These are phyloP conservation scores for Lophiostoma macrostomum DNA, from an alignment of 495 filamentous ascomycete species.

Conservation along the genomic window DNA sequence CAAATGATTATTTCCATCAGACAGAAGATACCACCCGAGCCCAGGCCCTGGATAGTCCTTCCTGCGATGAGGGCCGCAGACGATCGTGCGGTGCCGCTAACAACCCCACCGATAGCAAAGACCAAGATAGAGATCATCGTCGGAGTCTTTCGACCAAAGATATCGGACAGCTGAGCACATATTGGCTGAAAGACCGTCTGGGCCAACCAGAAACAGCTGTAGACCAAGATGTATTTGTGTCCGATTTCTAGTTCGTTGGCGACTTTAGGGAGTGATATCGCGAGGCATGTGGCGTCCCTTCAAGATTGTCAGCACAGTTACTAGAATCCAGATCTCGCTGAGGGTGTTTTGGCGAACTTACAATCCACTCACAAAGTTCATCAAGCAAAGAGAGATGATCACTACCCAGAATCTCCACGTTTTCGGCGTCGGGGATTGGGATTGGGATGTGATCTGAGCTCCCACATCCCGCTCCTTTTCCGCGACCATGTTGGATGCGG, in stretches of 20 bases:
- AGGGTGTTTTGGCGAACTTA: no score
- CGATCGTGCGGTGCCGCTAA: background rate
- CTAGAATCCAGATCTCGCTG: no score
- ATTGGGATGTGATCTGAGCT: no score
- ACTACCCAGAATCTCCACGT: no score
- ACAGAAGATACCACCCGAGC: background rate
- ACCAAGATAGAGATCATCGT: background rate
- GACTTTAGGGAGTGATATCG: background rate
- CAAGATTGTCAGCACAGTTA: no score
- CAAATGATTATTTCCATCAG: constrained; percentile 4
- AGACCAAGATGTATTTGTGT: constrained; percentile 1
- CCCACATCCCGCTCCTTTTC: no score
- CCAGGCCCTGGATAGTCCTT: constrained; percentile 4
- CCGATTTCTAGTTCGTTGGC: background rate
- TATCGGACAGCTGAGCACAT: constrained; percentile 1
- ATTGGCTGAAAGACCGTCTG: constrained; percentile 8
- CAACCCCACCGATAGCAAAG: background rate
- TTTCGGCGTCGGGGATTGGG: no score
- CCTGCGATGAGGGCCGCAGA: background rate
- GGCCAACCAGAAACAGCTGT: background rate
- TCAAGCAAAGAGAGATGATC: no score
- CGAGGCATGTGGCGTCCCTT: no score
- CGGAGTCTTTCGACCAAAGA: background rate
- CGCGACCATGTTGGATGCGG: no score
- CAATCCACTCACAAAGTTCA: no score